Percentiles rank a stretch among this genome's conserved stretches.
These are phyloP conservation scores for Kluyveromyces lactis DNA, from an alignment of 805 yeast species.

Conservation along the genomic window DNA sequence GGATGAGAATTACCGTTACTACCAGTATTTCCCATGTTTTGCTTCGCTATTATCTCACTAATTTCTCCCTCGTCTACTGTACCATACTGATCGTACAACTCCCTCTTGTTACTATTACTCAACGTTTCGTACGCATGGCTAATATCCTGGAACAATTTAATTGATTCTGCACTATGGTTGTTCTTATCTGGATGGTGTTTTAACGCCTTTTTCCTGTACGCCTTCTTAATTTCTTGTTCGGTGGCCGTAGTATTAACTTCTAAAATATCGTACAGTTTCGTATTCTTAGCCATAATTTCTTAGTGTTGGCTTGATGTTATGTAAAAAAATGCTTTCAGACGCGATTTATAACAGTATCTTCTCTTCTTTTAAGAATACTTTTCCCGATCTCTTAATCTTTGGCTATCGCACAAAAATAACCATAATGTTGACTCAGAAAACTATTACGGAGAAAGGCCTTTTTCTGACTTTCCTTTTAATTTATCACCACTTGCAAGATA, in stretches of 20 bases:
- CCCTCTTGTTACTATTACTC: conserved; percentile 37
- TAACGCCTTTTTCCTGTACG: conserved; percentile 43
- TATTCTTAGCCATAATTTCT: conserved; percentile 5
- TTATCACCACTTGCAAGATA: no score
- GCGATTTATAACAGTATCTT: no score
- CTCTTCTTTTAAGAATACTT: no score
- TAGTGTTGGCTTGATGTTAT: not conserved
- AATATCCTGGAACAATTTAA: conserved; percentile 50
- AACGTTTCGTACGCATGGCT: conserved; percentile 62
- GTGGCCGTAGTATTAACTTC: conserved; percentile 42
- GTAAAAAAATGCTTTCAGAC: no score
- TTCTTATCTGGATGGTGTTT: conserved; percentile 63
- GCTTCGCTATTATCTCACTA: conserved; percentile 3
- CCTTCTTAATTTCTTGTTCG: conserved; percentile 43
- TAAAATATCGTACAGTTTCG: conserved; percentile 44
- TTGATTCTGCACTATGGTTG: conserved; percentile 39
- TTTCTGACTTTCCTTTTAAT: no score
- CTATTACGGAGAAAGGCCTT: no score
- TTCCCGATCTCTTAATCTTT: no score
- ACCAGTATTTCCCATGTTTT: conserved; percentile 6
- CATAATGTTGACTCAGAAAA: no score
- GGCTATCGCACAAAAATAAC: no score
- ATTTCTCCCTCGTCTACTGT: conserved; percentile 17
- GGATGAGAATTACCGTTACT: conserved; percentile 2
- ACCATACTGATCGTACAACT: conserved; percentile 47